Evolutionary conservation across 2,329 filamentous ascomycete genomes (phyloP), one percentile per base, ranked within the genome.

Genomic region (Colletotrichum caudatum): DNA sequence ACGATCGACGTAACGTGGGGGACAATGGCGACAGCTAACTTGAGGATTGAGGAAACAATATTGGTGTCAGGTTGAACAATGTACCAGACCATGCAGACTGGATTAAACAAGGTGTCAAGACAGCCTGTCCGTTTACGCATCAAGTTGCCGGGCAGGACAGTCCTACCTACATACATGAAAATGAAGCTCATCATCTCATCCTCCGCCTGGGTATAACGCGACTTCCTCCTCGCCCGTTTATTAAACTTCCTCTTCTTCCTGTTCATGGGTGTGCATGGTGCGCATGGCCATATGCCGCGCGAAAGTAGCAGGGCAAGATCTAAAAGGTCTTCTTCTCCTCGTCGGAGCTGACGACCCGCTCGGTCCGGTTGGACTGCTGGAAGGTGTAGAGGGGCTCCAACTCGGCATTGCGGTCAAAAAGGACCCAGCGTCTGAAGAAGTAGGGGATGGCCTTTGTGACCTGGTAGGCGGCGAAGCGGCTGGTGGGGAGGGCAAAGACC

Each of bases 341-440:
- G 35, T 74, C 72, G 39, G 72, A 74, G 23, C 66, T 66, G 11
- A 20, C 41, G 9, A 39, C 37, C 3, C 56, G 60, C 26, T 70
- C 72, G 29, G 50, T 46, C 18, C 66, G 67, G 54, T 61, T 48
- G 29, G 53, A 23, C 61, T 69, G 51, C 33, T 82, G 78, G 51
- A 82, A 81, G n/a, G 79, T 74, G 74, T 85, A 85, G n/a, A 85
- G 76, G 9, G 83, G 84, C 72, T 83, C 78, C 46, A 85, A 76
- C 29, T 76, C 76, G 5, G 78, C 83, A 20, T 79, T 74, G 37
- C 72, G 74, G 56, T 76, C 72, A 33, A 76, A 77, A 3, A 81
- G 64, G 2, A 83, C 20, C 35, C 78, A 78, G 12, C 76, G 74
- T 35, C 75, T 78, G 41, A 80, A 48, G 56, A 76, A 79, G 78